Evolutionary conservation across 2,329 filamentous ascomycete genomes (phyloP), one percentile per base, ranked within the genome.

Genomic region (Xylaria sp.): DNA sequence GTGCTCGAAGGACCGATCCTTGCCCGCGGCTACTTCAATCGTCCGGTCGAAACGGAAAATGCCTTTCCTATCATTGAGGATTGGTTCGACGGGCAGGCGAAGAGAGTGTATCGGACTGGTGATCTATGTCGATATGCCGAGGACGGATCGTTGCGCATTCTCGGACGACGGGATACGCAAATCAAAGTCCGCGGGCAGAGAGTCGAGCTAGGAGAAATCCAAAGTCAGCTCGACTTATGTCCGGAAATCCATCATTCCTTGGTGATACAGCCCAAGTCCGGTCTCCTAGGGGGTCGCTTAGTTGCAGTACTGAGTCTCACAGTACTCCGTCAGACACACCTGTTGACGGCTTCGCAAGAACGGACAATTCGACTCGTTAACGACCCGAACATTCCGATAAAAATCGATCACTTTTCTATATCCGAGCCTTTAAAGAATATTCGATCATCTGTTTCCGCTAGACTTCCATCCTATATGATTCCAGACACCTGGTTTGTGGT

Each of bases 121-220:
- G 64, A 66, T 23, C 28, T 66, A 15, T 57, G 61, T 28, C 64
- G 64, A 9, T 66, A 66, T 18, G 57, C 36, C 15, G 49, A 39
- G 9, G 64, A 66, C 49, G 64, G 64, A 56, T 61, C 64, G n/a
- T 49, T 66, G 20, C 36, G 57, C 28, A 61, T 66, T 56, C 36
- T 66, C 18, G 64, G 64, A 18, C 64, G 64, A 25, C 48, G 51
- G 60, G 64, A 66, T 49, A 41, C 57, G 48, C 64, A 66, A 49
- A 56, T 66, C 20, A 66, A 66, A 39, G 57, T 66, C 15, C 56
- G 51, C 13, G 64, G 64, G 8, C 64, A 66, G n/a, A 48, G 64
- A 62, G 64, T 66, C 15, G 64, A 66, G 48, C 57, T 66, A 25
- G 64, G 64, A 39, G 64, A 66, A 12, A 66, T 66, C 39, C 57